Base-by-base conservation (phyloP, 2,329 filamentous ascomycete species). In the Didymella pinodella region DNA sequence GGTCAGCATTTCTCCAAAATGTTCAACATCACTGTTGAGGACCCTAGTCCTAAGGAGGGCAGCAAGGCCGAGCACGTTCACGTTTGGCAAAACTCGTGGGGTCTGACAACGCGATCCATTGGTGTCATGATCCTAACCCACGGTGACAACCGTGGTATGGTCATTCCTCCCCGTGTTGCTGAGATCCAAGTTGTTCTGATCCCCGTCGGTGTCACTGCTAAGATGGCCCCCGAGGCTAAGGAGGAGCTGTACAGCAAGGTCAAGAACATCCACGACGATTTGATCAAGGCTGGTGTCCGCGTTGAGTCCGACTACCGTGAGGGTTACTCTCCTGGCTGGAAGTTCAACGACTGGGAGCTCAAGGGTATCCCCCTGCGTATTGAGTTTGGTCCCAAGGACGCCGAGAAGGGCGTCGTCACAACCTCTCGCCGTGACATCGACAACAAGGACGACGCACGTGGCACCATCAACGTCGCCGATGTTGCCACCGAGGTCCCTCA, bases 91-190 rank as follows among this genome's bases (percentile, higher is more conserved):
- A 99, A 99, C 83, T 97, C 93, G 14, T 99, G 95, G 95, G 95
- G 95, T 80, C 86, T 99, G 61, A 98, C 94, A 1, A 99, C 95
- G 54, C 92, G 95, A 76, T 92, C 94, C 57, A 96, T 99, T 66
- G 96, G 95, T 81, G 93, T 98, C 77, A 98, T 98, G 94, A 91
- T 97, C 73, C 95, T 99, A 88, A 93, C 96, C 61, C 95, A 99
- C 80, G 90, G 93, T 72, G 95, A 99, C 76, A 90, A 99, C 82
- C 94, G 94, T 79, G 95, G 95, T 65, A 85, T 99, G 18, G 93
- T 98, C 62, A 88, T 98, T 51, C 95, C 95, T 75, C 95, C 95
- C 40, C 87, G 93, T 55, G 91, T 98, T 51, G 89, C 93, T 65
- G 92, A 94, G 80, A 84, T 89, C 63, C 95, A 99, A 79, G 87